Percentiles rank a stretch among this genome's conserved stretches.
Conservation (phyloP, 176 grass and related monocot species). For the Themeda triandra region DNA sequence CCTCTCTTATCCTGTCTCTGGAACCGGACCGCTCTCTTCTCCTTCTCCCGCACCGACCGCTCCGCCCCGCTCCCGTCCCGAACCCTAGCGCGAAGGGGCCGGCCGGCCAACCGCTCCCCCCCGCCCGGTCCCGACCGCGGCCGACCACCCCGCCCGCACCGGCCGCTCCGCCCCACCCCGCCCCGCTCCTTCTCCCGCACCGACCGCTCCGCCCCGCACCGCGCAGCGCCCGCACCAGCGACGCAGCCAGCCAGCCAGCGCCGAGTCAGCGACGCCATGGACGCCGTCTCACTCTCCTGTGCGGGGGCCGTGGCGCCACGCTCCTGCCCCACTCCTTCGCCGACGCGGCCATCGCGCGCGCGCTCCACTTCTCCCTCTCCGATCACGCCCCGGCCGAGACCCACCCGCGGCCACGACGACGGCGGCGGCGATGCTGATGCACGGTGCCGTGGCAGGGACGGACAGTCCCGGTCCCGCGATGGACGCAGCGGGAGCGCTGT, state of each 20-base stretch:
- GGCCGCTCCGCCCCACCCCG: no score
- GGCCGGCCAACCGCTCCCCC: no score
- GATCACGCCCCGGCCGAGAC: slow-evolving; percentile 16
- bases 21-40: no score
- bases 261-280: slow-evolving; percentile 16
- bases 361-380: slow-evolving; percentile 73
- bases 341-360: slow-evolving; percentile 49
- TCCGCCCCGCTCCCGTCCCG: no score
- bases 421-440: background rate
- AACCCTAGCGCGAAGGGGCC: no score
- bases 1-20: no score
- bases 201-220: no score
- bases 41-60: no score
- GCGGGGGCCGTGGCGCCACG: background rate
- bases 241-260: background rate
- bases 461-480: background rate
- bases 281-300: slow-evolving; percentile 15
- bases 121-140: no score
- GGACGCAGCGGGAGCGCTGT: background rate
- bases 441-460: background rate
- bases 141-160: no score
- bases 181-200: no score
- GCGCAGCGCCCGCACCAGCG: no score
- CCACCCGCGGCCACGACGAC: background rate
- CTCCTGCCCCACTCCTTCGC: slow-evolving; percentile 28